Evolutionary conservation across 208 protist genomes (phyloP).

Genomic region (Blastocrithidia nonstop): DNA sequence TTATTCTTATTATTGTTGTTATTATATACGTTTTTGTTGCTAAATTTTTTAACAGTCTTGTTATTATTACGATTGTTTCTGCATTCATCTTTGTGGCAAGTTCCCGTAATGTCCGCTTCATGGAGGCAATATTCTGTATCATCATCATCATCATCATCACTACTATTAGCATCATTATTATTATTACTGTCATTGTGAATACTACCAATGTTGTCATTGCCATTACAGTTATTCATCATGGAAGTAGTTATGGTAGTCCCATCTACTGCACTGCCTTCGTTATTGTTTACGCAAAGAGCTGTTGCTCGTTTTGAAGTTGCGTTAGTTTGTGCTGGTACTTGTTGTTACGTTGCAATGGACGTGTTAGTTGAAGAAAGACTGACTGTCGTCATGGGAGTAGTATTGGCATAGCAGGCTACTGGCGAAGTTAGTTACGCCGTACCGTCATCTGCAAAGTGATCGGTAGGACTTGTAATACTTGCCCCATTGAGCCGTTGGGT

Average conservation of each 20-base stretch:
- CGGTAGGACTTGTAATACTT: constrained; percentile 4
- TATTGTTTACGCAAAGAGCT: too few species aligned
- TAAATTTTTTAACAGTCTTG: too few species aligned
- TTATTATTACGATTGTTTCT: background rate
- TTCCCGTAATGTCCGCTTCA: background rate
- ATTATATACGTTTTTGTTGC: too few species aligned
- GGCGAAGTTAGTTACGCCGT: constrained; percentile 16
- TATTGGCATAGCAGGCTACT: constrained; percentile 2
- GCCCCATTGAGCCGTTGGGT: constrained; percentile 40
- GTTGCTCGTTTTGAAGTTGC: too few species aligned
- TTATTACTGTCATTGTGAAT: constrained; percentile 1
- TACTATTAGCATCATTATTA: background rate
- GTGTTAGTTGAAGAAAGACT: constrained; percentile 1
- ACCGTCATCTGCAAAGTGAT: constrained; percentile 19
- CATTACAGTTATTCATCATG: background rate
- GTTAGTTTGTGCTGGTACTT: too few species aligned
- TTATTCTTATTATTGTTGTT: constrained; percentile 2
- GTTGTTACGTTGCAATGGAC: too few species aligned
- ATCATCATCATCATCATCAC: background rate
- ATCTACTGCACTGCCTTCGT: background rate
- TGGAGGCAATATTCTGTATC: background rate
- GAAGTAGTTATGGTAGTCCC: background rate
- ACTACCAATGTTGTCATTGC: background rate
- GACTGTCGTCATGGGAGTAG: too few species aligned
- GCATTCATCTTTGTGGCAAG: background rate